Evolutionary conservation across 2,329 filamentous ascomycete genomes (phyloP).

Genomic region (Stenocarpella maydis): DNA sequence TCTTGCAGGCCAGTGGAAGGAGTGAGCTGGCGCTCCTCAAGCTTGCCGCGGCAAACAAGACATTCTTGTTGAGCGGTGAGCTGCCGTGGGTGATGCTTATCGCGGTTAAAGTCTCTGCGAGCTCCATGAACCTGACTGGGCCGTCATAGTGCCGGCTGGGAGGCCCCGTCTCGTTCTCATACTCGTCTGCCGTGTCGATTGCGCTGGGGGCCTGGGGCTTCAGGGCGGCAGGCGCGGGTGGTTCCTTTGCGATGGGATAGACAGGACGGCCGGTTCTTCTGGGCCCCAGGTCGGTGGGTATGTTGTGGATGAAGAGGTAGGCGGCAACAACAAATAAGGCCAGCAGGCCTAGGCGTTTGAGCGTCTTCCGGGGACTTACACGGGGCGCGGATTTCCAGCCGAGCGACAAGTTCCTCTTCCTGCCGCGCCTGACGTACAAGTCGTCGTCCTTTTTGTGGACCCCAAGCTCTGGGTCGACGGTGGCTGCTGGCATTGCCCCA

Average conservation of each 20-base stretch:
- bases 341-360: conserved; percentile 61
- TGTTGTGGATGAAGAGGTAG: conserved; percentile 71
- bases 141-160: conserved; percentile 68
- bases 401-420: conserved; percentile 50
- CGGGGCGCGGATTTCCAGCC: conserved; percentile 43
- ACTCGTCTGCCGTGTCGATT: conserved; percentile 21
- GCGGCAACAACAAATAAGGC: conserved; percentile 58
- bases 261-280: conserved; percentile 49
- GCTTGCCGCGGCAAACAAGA: conserved; percentile 81
- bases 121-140: conserved; percentile 71
- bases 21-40: conserved; percentile 76
- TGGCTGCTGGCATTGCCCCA: conserved; percentile 52
- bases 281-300: conserved; percentile 57
- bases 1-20: conserved; percentile 85
- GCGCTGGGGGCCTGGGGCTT: conserved; percentile 31
- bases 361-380: conserved; percentile 57
- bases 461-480: conserved; percentile 62
- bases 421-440: conserved; percentile 46
- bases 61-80: conserved; percentile 67
- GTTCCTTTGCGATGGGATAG: conserved; percentile 33
- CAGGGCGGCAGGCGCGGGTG: conserved; percentile 18
- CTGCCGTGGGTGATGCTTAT: conserved; percentile 63
- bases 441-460: conserved; percentile 70
- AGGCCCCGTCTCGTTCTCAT: conserved; percentile 35
- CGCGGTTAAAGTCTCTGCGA: conserved; percentile 70